phyloP scores from a whole-genome alignment of 106 monocot species.

The Phalaenopsis aphrodite region DNA sequence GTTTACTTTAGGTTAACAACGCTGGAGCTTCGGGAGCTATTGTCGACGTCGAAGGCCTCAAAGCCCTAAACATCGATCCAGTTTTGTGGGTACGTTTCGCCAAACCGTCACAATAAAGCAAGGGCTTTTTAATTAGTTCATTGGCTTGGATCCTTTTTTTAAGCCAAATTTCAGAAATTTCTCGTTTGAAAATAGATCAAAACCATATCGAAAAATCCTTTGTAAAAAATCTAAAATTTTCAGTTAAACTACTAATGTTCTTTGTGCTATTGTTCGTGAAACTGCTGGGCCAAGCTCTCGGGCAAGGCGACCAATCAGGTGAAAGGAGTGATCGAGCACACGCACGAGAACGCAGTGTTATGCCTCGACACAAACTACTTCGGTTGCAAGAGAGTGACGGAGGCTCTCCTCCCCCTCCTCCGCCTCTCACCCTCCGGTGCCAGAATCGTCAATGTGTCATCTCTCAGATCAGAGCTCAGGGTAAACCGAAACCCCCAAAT shows the following conservation, averaged over 20 bases:
- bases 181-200: too few relatives aligned
- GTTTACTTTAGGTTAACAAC: conserved; percentile 43
- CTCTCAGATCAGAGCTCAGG: conserved; percentile 52
- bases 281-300: conserved; percentile 27
- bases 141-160: too few relatives aligned
- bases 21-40: conserved; percentile 33
- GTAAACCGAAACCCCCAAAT: neutral
- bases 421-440: conserved; percentile 38
- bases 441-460: conserved; percentile 61
- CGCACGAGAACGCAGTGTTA: conserved; percentile 27
- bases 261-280: too few relatives aligned
- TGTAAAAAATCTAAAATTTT: too few relatives aligned
- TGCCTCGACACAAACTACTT: conserved; percentile 69
- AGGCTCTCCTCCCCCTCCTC: conserved; percentile 72
- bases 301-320: conserved; percentile 40
- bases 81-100: conserved; percentile 26
- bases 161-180: too few relatives aligned
- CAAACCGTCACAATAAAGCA: neutral
- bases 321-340: conserved; percentile 33
- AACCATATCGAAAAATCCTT: too few relatives aligned
- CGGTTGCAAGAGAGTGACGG: conserved; percentile 58
- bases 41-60: conserved; percentile 35
- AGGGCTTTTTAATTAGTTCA: too few relatives aligned
- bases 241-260: too few relatives aligned
- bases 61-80: conserved; percentile 46